These are phyloP conservation scores for Anthoceros angustus DNA, from an alignment of 225 moss, liverwort and hornwort species.

Conservation along the genomic window DNA sequence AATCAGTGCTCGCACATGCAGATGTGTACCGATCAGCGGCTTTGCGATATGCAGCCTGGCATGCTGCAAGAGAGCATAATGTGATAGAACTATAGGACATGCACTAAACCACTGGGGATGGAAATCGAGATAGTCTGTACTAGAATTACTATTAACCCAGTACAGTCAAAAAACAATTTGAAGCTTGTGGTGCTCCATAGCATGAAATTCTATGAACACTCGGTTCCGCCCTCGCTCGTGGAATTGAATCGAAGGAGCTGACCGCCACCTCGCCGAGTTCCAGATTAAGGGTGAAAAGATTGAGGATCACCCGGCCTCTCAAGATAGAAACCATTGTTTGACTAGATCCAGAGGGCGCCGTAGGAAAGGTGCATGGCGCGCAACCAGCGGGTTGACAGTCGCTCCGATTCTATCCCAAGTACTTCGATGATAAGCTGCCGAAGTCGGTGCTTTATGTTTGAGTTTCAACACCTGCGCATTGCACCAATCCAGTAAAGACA, in stretches of 20 bases:
- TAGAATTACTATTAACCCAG: too few species aligned
- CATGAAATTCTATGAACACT: too few species aligned
- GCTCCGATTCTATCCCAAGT: constrained; percentile 56
- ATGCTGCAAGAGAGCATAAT: too few species aligned
- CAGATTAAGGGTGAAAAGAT: too few species aligned
- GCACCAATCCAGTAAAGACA: constrained; percentile 9
- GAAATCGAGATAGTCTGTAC: too few species aligned
- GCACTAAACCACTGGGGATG: too few species aligned
- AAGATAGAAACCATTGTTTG: constrained; percentile 34
- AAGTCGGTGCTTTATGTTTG: constrained; percentile 53
- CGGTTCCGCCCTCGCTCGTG: too few species aligned
- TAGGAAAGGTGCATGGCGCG: constrained; percentile 56
- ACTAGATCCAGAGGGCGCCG: constrained; percentile 58
- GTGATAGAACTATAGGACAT: too few species aligned
- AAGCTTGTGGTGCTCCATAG: too few species aligned
- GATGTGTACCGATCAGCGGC: not conserved
- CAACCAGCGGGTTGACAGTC: constrained; percentile 48
- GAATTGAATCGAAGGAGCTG: too few species aligned
- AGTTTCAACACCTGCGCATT: constrained; percentile 67
- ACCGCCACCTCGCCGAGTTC: too few species aligned
- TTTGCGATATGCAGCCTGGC: not conserved
- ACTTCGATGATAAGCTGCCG: constrained; percentile 44
- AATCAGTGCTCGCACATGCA: not conserved
- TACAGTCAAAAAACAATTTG: too few species aligned
- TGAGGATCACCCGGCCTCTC: not conserved